Conservation (phyloP, 202 grass and related monocot genomes). For the Panicum hallii region DNA sequence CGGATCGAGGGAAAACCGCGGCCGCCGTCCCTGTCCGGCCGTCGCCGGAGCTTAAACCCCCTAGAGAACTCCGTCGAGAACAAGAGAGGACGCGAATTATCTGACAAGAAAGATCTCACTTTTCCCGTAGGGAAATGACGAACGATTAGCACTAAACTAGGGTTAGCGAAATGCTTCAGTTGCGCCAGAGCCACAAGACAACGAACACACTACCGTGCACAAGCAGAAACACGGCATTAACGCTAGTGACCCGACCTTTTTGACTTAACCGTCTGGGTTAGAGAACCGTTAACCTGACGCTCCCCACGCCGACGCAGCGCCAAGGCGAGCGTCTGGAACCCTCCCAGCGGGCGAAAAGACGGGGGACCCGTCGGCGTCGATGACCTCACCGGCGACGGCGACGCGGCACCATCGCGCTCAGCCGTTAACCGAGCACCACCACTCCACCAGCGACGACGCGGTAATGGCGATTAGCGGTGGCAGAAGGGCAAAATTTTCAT, state of each 20-base stretch:
- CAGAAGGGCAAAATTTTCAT: conserved; percentile 37
- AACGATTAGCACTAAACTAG: neutral
- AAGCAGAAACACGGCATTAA: neutral
- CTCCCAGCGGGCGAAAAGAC: conserved; percentile 21
- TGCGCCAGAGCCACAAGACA: neutral
- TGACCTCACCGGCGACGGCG: conserved; percentile 43
- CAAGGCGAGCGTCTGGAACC: conserved; percentile 7
- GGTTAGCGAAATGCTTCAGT: conserved; percentile 4
- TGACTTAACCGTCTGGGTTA: neutral
- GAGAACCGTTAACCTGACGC: neutral
- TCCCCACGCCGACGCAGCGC: neutral
- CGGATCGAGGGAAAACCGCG: neutral
- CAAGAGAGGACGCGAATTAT: neutral
- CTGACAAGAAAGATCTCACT: neutral
- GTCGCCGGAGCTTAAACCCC: neutral
- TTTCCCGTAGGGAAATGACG: neutral
- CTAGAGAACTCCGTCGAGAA: neutral
- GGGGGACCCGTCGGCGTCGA: neutral
- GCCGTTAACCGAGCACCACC: conserved; percentile 2
- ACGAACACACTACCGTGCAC: neutral
- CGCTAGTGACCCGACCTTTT: neutral
- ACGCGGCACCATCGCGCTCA: neutral
- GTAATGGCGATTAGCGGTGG: neutral
- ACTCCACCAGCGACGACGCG: neutral
- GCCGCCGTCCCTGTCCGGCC: neutral